Base-by-base conservation (phyloP, 148 eudicot species). In the Euryodendron excelsum region DNA sequence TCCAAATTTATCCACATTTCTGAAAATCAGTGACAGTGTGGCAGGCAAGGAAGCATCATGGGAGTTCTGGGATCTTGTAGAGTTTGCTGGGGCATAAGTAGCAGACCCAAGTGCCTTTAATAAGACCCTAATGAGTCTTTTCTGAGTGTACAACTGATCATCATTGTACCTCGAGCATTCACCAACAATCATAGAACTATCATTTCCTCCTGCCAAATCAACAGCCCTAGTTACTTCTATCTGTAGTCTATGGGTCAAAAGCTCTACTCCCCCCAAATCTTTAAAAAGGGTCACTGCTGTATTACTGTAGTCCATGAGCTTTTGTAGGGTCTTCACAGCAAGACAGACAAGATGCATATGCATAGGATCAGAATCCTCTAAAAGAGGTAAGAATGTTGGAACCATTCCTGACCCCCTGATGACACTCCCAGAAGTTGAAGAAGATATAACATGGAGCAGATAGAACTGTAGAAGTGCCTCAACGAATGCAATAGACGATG, bases 271-370 rank as follows among this genome's bases (percentile, higher is more conserved):
- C 12, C 98, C 98, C 78, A 90, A 81, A 85, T 96, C 99, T 85
- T 94, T 93, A 77, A 96, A 96, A 71, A 96, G 98, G 2, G 97
- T 89, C 41, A 93, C 98, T 17, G 99, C 98, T 69, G 95, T 85
- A 88, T 96, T 96, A 81, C 99, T 96, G 82, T 93, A 92, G 80
- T 96, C 99, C 99, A 96, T 92, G 80, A 96, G 97, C 87, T 93
- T 93, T 78, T 96, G 97, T 75, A 96, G 82, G 30, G 98, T 93
- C 79, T 93, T 92, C 76, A 92, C 98, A 86, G 99, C 92, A 72
- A 89, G 87, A 82, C 91, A 88, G 25, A 96, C 99, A 73, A 96
- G 97, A 82, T 93, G 99, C 87, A 90, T 82, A 77, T 92, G 99
- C 23, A 79, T 78, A 53, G 92, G 91, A 74, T 93, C 93, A 72